Percentiles rank a stretch among this genome's conserved stretches.
These are phyloP conservation scores for Coleophoma eucalyptorum DNA, from an alignment of 2,329 filamentous ascomycete species.

Conservation along the genomic window DNA sequence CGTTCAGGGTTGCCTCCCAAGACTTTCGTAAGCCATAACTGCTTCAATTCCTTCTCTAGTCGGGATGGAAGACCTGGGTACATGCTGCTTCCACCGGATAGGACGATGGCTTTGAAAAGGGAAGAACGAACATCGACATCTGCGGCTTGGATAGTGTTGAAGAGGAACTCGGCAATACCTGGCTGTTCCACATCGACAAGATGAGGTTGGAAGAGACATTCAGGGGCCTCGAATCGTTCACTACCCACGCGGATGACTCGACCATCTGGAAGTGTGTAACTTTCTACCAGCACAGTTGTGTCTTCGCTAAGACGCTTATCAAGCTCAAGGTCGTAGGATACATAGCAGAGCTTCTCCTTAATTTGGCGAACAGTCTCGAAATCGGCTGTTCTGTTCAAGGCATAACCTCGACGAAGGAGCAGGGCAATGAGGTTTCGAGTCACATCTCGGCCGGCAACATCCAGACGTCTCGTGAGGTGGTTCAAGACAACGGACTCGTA, in stretches of 20 bases:
- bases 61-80: conserved; percentile 93
- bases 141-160: conserved; percentile 96
- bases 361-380: conserved; percentile 99
- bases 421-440: conserved; percentile 98
- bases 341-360: conserved; percentile 99
- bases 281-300: conserved; percentile 94
- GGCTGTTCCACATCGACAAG: conserved; percentile 96
- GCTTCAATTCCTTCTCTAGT: conserved; percentile 97
- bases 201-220: conserved; percentile 98
- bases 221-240: conserved; percentile 95
- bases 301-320: conserved; percentile 96
- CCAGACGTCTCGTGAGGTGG: conserved; percentile 88
- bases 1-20: conserved; percentile 89
- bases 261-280: conserved; percentile 94
- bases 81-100: conserved; percentile 98
- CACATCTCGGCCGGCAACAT: conserved; percentile 94
- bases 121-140: conserved; percentile 93
- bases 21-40: conserved; percentile 93
- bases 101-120: conserved; percentile 94
- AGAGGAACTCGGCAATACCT: conserved; percentile 93
- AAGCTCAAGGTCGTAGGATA: conserved; percentile 94
- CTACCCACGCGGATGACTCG: conserved; percentile 94
- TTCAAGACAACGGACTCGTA: conserved; percentile 98
- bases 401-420: conserved; percentile 88
- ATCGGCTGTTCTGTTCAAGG: conserved; percentile 95